Percentiles rank a stretch among this genome's conserved stretches.
phyloP scores from a whole-genome alignment of 441 rosid genomes.

The Kokia cookei region DNA sequence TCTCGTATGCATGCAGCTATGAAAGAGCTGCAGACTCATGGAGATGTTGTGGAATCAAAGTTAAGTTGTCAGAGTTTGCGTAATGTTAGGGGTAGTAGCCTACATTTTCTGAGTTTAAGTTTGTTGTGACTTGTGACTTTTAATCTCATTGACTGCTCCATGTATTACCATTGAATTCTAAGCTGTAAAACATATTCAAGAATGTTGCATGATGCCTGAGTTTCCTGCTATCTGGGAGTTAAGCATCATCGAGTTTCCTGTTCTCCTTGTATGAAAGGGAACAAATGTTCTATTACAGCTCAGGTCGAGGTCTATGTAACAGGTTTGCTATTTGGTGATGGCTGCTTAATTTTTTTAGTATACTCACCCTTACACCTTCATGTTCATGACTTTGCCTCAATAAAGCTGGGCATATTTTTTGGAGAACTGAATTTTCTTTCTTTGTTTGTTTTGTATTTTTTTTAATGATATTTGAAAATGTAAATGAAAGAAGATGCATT shows the following conservation, averaged over 20 bases:
- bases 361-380: neutral
- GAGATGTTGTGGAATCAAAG: conserved; percentile 43
- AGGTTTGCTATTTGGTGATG: neutral
- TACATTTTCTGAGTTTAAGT: neutral
- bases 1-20: conserved; percentile 36
- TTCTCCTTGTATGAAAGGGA: neutral
- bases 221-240: neutral
- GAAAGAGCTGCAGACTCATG: conserved; percentile 46
- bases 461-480: too few species aligned
- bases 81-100: neutral
- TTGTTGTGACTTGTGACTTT: neutral
- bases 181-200: neutral
- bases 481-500: too few species aligned
- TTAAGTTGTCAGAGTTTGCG: conserved; percentile 22
- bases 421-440: neutral
- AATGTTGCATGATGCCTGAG: neutral
- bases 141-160: neutral
- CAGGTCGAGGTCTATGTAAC: neutral
- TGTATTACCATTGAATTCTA: neutral
- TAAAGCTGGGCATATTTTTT: neutral
- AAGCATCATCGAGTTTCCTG: neutral
- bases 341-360: neutral
- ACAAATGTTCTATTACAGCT: neutral
- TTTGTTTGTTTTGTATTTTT: neutral
- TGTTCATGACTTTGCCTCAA: neutral